Percentiles rank a stretch among this genome's conserved stretches.
Evolutionary conservation across 1,284 basidiomycete genomes (phyloP).

Genomic region (Mycena sp.): DNA sequence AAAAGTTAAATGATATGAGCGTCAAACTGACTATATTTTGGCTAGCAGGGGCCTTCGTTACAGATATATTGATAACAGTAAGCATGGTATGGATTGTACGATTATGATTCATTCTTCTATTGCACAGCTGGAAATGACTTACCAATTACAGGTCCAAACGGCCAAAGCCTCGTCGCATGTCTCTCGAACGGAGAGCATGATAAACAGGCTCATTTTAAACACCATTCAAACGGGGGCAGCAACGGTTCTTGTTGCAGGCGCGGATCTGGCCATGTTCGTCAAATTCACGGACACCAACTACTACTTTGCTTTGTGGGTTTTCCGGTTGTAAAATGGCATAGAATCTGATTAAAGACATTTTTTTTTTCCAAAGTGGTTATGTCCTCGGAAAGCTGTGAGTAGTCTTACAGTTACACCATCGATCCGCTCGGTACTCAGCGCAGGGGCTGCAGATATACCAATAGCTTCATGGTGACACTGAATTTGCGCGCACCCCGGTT

Average conservation of each 20-base stretch:
- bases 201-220: slow-evolving; percentile 4
- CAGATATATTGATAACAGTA: slow-evolving; percentile 1
- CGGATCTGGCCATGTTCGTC: neutral
- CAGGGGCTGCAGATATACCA: neutral
- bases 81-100: slow-evolving; percentile 10
- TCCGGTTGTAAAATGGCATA: neutral
- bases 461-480: neutral
- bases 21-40: neutral
- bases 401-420: neutral
- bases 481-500: neutral
- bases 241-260: slow-evolving; percentile 1
- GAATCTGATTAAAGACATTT: neutral
- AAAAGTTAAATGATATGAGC: no score
- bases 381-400: neutral
- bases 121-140: neutral
- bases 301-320: slow-evolving; percentile 3
- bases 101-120: neutral
- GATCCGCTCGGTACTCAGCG: neutral
- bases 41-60: slow-evolving; percentile 3
- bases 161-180: neutral
- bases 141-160: neutral
- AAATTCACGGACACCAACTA: slow-evolving; percentile 10
- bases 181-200: neutral
- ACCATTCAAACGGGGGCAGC: neutral
- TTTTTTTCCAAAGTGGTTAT: neutral